These are phyloP conservation scores for Auriscalpium orientale DNA, from an alignment of 768 basidiomycete genomes.

Conservation along the genomic window DNA sequence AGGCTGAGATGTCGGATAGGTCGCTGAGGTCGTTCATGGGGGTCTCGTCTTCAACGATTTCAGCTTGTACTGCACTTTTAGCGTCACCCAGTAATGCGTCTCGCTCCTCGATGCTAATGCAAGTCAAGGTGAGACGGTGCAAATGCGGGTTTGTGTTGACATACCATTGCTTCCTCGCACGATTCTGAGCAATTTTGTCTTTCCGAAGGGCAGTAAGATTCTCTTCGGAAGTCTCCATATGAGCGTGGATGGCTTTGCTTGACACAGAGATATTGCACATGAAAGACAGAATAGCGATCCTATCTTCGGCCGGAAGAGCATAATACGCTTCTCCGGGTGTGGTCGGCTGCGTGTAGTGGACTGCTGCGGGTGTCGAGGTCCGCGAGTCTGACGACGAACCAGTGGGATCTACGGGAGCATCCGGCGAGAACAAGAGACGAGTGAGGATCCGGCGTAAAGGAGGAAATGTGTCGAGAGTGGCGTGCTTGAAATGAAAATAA, in stretches of 20 bases:
- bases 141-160: slow-evolving; percentile 25
- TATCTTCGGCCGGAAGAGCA: slow-evolving; percentile 64
- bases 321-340: slow-evolving; percentile 66
- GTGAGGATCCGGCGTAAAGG: slow-evolving; percentile 65
- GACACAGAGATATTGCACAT: slow-evolving; percentile 87
- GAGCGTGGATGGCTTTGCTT: slow-evolving; percentile 78
- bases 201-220: slow-evolving; percentile 89
- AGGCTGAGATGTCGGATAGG: slow-evolving; percentile 58
- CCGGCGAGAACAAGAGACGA: slow-evolving; percentile 64
- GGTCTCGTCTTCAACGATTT: slow-evolving; percentile 46
- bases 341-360: slow-evolving; percentile 34
- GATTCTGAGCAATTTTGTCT: slow-evolving; percentile 92
- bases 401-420: slow-evolving; percentile 34
- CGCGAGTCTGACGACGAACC: slow-evolving; percentile 38
- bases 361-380: slow-evolving; percentile 36
- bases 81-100: slow-evolving; percentile 49
- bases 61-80: slow-evolving; percentile 29
- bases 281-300: slow-evolving; percentile 80
- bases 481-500: slow-evolving; percentile 45
- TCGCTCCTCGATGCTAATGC: slow-evolving; percentile 65
- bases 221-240: slow-evolving; percentile 87
- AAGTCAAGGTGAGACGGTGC: slow-evolving; percentile 3
- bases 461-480: slow-evolving; percentile 65
- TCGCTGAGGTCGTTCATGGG: slow-evolving; percentile 63
- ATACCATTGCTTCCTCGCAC: slow-evolving; percentile 82